Base-by-base conservation (phyloP, 2,329 filamentous ascomycete species). In the Aspergillus aculeatus region DNA sequence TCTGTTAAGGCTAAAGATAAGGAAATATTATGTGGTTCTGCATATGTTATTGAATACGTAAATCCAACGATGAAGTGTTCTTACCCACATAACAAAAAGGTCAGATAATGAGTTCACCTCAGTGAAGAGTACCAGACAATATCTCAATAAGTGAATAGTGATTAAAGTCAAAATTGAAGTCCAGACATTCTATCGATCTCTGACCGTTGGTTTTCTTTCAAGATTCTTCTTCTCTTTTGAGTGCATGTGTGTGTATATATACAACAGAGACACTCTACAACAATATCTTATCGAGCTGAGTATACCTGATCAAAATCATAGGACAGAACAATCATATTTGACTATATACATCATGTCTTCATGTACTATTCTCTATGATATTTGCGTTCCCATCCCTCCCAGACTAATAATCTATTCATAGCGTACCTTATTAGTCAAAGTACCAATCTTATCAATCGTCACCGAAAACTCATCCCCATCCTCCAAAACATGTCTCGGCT, bases 381-480 rank as follows among this genome's bases (percentile, higher is more conserved):
- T 47, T 47, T 14, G 41, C 41, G 41, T 47, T 14, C 7, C 7
- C 12, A 47, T 47, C 41, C 12, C 6, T 10, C 21, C 1, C 12
- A 11, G 41, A 21, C 6, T 14, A 10, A 5, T 47, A 9, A 16
- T 47, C 41, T 47, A 55, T 51, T 71, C 69, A 50, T 72, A 72
- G 0, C 64, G 62, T n/a, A 72, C 67, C 16, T 66, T 68, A 53
- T 73, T 73, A 12, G 72, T 52, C 44, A 73, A 53, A 4, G 71
- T 73, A 24, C 70, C 71, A 41, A 73, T 73, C 19, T 69, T 60
- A 5, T 68, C 66, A 58, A 73, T 72, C 31, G 68, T 21, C 4
- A 74, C 66, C 1, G 62, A 60, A 41, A 73, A 72, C 44, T 71
- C 68, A 56, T 69, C 69, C 1, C 71, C 71, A 61, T 73, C 64